Base-by-base conservation (phyloP, 1,284 basidiomycete genomes). In the Apiotrichum porosum region DNA sequence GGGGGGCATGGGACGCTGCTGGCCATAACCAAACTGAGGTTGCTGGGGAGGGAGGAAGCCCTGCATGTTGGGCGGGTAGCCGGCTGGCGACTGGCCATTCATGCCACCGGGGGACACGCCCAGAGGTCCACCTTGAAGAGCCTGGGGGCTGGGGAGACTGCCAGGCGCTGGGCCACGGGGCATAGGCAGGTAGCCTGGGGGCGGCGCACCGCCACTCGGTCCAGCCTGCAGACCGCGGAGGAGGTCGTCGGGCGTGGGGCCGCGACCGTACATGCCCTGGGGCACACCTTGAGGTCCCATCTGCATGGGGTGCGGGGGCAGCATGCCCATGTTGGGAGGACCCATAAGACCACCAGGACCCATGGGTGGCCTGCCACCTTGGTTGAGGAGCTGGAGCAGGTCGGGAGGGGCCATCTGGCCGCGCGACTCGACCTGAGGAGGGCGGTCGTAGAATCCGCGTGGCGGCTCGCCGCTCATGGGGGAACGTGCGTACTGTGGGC, bases 321-420 rank as follows among this genome's bases (percentile, higher is more conserved):
- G 56, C 47, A 60, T 54, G 21, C 54, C 54, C 54, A 52, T 51
- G n/a, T 24, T 24, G 1, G 54, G 53, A n/a, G 49, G 49, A 17
- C 49, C 49, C 40, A 48, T 48, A 21, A 18, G 26, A 12, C 36
- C 40, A 19, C 32, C 32, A 4, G 44, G 44, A 6, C 43, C 43
- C 33, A 37, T 43, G 6, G 46, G 42, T 1, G 44, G 36, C 10
- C 39, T 42, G 1, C 39, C 39, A n/a, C 23, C 31, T 30, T 60
- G 56, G 43, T 50, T 52, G 31, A 66, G 52, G 9, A 66, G 60
- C 43, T 61, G 61, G 8, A 66, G 44, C 12, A 62, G 57, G 40
- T 55, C 49, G 23, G 37, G 42, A 21, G 37, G 39, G 14, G 41
- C 44, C 18, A 32, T 31, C 41, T 34, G 33, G 31, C 22, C 31